Conservation (phyloP, 176 grass and related monocot species). For the Ensete ventricosum region DNA sequence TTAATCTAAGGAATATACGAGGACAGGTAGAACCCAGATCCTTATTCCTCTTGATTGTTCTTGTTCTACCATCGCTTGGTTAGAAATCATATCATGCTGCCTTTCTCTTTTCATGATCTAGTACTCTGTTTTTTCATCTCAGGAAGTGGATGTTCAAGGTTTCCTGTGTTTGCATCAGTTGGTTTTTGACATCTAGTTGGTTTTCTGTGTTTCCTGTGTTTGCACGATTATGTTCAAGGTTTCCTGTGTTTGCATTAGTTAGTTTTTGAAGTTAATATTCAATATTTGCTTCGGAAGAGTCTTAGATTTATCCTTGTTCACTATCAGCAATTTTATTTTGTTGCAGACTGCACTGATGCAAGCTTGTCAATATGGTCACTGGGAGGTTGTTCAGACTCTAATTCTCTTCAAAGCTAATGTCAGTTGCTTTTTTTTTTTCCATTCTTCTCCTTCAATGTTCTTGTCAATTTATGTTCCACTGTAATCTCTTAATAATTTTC, state of each 20-base stretch:
- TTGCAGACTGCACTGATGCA: conserved; percentile 95
- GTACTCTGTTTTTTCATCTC: not conserved
- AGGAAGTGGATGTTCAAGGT: not conserved
- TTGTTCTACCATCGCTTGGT: not conserved
- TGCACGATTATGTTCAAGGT: too few relatives aligned
- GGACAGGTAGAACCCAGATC: conserved; percentile 44
- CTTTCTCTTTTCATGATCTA: not conserved
- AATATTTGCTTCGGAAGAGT: conserved; percentile 11
- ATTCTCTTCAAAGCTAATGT: conserved; percentile 92
- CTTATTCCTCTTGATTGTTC: not conserved
- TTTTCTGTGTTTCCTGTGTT: not conserved
- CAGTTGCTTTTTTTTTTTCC: conserved; percentile 1
- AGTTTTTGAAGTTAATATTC: too few relatives aligned
- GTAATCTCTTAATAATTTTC: not conserved
- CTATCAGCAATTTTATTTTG: not conserved
- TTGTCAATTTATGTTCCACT: not conserved
- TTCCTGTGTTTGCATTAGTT: too few relatives aligned
- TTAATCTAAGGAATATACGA: conserved; percentile 82
- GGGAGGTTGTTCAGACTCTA: conserved; percentile 96
- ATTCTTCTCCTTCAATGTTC: not conserved
- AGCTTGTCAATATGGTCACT: conserved; percentile 91
- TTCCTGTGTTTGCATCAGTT: not conserved
- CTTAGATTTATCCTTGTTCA: conserved; percentile 4
- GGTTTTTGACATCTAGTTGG: too few relatives aligned
- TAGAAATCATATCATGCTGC: not conserved